phyloP scores from a whole-genome alignment of 352 stramenopile species.

The Phytophthora meadii region DNA sequence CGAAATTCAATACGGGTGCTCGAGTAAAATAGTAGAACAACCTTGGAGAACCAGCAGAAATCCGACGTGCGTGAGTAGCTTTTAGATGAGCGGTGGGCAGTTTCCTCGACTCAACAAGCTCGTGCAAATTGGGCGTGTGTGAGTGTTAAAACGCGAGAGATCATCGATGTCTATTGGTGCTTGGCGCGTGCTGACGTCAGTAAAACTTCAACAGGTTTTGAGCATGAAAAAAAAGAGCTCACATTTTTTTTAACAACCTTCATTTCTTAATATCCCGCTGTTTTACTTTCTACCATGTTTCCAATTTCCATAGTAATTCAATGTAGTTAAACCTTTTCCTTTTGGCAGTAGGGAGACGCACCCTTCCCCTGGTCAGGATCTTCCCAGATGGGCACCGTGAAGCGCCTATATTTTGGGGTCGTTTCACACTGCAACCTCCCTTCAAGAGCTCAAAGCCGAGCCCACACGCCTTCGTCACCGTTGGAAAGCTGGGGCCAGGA shows the following conservation, averaged over 20 bases:
- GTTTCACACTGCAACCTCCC: slow-evolving; percentile 14
- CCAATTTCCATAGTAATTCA: no score
- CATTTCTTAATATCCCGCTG: neutral
- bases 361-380: slow-evolving; percentile 23
- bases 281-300: neutral
- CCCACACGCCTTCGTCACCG: slow-evolving; percentile 3
- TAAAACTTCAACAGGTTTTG: slow-evolving; percentile 14
- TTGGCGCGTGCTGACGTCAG: no score
- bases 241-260: slow-evolving; percentile 15
- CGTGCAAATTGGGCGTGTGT: no score
- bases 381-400: slow-evolving; percentile 11
- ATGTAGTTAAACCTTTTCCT: neutral
- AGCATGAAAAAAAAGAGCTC: slow-evolving; percentile 15
- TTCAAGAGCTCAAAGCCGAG: slow-evolving; percentile 22
- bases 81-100: no score
- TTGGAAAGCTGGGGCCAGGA: slow-evolving; percentile 32
- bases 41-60: no score
- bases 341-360: slow-evolving; percentile 14
- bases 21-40: no score
- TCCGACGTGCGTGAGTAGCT: no score
- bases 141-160: no score
- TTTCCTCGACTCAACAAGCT: no score
- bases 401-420: neutral
- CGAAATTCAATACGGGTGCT: no score
- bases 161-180: no score